Evolutionary conservation across 1,284 basidiomycete species (phyloP).

Genomic region (Neonothopanus nambi): DNA sequence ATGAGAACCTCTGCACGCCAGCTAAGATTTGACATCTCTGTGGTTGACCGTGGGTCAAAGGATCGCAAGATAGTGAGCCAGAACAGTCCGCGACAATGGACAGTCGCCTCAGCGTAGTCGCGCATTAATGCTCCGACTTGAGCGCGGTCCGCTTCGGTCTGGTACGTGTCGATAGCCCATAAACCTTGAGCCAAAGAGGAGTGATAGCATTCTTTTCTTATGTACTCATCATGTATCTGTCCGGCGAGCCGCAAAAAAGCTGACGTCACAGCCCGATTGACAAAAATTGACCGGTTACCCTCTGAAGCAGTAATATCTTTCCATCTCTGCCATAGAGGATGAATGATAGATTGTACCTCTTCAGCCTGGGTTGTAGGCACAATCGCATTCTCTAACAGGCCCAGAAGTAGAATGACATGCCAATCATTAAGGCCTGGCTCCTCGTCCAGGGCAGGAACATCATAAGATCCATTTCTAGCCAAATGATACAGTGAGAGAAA

Average conservation of each 20-base stretch:
- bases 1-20: constrained; percentile 17
- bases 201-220: constrained; percentile 33
- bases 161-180: constrained; percentile 15
- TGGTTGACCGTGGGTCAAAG: constrained; percentile 9
- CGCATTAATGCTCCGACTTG: constrained; percentile 27
- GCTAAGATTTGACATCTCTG: constrained; percentile 16
- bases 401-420: constrained; percentile 21
- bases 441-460: constrained; percentile 30
- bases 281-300: constrained; percentile 22
- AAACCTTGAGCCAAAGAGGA: constrained; percentile 23
- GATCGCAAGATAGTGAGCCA: constrained; percentile 26
- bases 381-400: constrained; percentile 18
- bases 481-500: constrained; percentile 32
- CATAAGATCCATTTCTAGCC: constrained; percentile 14
- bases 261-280: constrained; percentile 38
- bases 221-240: constrained; percentile 33
- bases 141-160: constrained; percentile 17
- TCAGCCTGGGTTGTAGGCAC: constrained; percentile 11
- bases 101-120: constrained; percentile 26
- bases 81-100: constrained; percentile 17
- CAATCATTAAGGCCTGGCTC: constrained; percentile 13
- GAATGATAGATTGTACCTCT: constrained; percentile 31
- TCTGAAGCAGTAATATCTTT: constrained; percentile 20
- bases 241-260: constrained; percentile 50
- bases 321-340: constrained; percentile 45